Base-by-base conservation (phyloP, 805 yeast genomes). In the Saccharomycopsis olivae region DNA sequence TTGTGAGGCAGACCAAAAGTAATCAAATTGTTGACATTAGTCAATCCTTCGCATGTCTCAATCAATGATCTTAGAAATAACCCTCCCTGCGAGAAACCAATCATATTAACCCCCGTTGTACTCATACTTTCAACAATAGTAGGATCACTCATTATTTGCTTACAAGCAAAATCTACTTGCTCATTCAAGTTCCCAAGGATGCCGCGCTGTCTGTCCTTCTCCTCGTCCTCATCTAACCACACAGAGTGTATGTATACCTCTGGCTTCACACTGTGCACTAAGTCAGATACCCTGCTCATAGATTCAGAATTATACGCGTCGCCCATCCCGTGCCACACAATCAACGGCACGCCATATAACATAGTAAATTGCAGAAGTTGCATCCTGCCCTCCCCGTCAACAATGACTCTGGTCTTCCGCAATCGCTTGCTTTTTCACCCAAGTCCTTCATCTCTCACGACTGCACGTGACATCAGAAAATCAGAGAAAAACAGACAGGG, bases 31-130 rank as follows among this genome's bases (percentile, higher is more conserved):
- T 68, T 56, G 2, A 79, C 62, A 16, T 58, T 53, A 1, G 53
- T 66, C 48, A 42, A 31, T 3, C 62, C 56, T 20, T 60, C 66
- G 56, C 89, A 83, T 18, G 69, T 56, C 52, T 84, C 80, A 21
- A 73, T 62, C 21, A 78, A 67, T 4, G 78, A 78, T 34, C 94
- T 58, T n/a, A 80, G 59, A 46, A 83, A 75, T n/a, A 83, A 57
- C 0, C 94, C 94, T 30, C 94, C 94, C 53, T 83, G 94, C 0
- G 89, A 80, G 49, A 79, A 77, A 4, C 94, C 94, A 30, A 83
- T 65, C 4, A 78, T 83, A 53, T 80, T 78, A 52, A 81, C 78
- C 0, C 88, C 88, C 9, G 5, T n/a, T 25, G 57, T 41, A 6
- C 21, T 14, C 5, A 24, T n/a, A 13, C 10, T 8, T 5, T 20